phyloP scores from a whole-genome alignment of 305 asterid species.

The Rubia tinctorum region DNA sequence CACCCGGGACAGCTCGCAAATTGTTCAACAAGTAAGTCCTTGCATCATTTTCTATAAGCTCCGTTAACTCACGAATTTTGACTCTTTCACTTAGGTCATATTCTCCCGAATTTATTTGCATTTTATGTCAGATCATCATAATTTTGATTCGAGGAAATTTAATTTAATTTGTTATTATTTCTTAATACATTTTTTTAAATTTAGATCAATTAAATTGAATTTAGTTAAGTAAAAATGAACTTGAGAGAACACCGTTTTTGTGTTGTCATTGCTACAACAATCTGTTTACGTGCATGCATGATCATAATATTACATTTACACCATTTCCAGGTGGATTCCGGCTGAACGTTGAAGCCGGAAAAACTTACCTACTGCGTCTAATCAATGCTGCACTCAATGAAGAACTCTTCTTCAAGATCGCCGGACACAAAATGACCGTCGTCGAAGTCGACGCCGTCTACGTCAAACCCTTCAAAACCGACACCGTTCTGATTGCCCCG shows the following conservation, averaged over 20 bases:
- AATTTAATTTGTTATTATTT: too few species aligned
- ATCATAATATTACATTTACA: neutral
- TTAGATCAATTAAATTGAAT: too few species aligned
- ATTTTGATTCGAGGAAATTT: too few species aligned
- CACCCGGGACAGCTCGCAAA: slow-evolving; percentile 62
- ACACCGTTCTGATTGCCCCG: slow-evolving; percentile 57
- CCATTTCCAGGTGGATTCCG: slow-evolving; percentile 43
- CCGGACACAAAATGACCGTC: slow-evolving; percentile 62
- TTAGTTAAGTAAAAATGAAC: too few species aligned
- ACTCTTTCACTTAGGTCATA: too few species aligned
- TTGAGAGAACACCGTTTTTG: too few species aligned
- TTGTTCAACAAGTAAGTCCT: slow-evolving; percentile 53
- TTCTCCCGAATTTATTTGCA: too few species aligned
- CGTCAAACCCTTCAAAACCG: slow-evolving; percentile 64
- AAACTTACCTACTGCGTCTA: slow-evolving; percentile 63
- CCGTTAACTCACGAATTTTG: too few species aligned
- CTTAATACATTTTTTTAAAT: too few species aligned
- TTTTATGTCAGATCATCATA: too few species aligned
- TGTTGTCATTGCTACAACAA: too few species aligned
- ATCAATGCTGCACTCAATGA: slow-evolving; percentile 90
- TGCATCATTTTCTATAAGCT: neutral
- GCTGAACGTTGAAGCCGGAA: slow-evolving; percentile 53
- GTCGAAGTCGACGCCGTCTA: slow-evolving; percentile 81
- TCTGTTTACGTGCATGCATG: neutral
- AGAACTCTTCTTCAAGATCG: slow-evolving; percentile 80